Conservation (phyloP, 73 alveolate genomes). For the Tetrahymena borealis region DNA sequence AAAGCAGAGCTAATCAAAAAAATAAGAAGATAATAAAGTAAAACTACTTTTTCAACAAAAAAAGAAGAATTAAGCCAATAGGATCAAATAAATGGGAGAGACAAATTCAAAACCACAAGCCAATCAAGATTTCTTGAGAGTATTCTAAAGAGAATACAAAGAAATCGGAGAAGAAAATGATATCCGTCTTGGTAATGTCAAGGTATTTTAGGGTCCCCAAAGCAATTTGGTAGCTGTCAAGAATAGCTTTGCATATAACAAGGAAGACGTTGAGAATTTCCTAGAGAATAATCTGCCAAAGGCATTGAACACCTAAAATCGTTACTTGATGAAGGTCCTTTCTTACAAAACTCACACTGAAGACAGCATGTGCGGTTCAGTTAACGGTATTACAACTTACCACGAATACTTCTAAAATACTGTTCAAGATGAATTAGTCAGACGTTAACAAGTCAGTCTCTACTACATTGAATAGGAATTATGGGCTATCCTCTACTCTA, state of each 20-base stretch:
- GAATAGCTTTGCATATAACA: neutral
- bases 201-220: neutral
- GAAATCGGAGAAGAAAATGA: neutral
- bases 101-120: slow-evolving; percentile 1
- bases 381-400: neutral
- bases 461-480: neutral
- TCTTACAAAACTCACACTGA: neutral
- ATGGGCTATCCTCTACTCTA: neutral
- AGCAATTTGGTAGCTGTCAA: neutral
- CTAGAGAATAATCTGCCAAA: neutral
- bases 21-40: neutral
- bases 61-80: too few species aligned
- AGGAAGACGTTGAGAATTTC: neutral
- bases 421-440: neutral
- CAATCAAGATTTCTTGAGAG: neutral
- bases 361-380: neutral
- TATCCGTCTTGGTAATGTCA: neutral
- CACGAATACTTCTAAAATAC: neutral
- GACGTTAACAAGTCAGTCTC: neutral
- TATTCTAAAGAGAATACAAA: neutral
- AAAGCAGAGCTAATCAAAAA: neutral
- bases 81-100: neutral
- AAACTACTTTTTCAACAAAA: neutral
- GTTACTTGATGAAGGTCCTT: neutral
- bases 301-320: neutral